phyloP scores from a whole-genome alignment of 192 early-diverging fungal genomes.

The Dissophora globulifera region DNA sequence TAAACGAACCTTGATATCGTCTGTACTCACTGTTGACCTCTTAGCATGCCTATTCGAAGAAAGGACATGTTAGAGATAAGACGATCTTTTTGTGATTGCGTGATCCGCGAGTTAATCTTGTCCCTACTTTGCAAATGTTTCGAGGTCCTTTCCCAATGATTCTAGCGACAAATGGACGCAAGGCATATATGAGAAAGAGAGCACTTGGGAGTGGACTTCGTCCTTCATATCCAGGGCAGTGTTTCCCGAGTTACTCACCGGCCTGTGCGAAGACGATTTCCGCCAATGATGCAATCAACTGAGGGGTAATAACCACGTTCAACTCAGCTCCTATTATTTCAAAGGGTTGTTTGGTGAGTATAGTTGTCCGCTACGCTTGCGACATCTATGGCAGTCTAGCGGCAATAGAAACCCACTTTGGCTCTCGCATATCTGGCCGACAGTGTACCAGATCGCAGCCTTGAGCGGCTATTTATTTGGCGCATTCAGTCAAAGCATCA shows the following conservation, averaged over 20 bases:
- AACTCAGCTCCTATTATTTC: constrained; percentile 29
- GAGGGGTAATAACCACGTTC: constrained; percentile 46
- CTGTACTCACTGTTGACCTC: constrained; percentile 50
- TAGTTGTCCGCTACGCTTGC: no score
- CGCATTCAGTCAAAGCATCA: no score
- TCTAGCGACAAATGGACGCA: constrained; percentile 22
- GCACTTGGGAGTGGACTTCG: no score
- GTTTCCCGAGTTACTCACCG: constrained; percentile 14
- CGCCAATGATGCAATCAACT: constrained; percentile 55
- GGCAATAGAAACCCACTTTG: constrained; percentile 55
- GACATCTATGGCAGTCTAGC: neutral
- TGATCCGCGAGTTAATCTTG: neutral
- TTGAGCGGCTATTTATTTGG: constrained; percentile 43
- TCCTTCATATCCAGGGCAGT: neutral
- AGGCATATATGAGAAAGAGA: no score
- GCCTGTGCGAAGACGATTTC: constrained; percentile 53
- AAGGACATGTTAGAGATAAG: no score
- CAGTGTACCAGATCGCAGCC: constrained; percentile 54
- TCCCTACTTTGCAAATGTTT: constrained; percentile 52
- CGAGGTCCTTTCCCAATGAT: constrained; percentile 50
- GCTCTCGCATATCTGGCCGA: constrained; percentile 51
- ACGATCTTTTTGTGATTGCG: no score
- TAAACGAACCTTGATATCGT: constrained; percentile 55
- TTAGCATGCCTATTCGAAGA: constrained; percentile 48
- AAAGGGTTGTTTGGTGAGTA: no score